Evolutionary conservation across 179 eudicot species (phyloP), one percentile per base, ranked within the genome.

Genomic region (Nepenthes alata): DNA sequence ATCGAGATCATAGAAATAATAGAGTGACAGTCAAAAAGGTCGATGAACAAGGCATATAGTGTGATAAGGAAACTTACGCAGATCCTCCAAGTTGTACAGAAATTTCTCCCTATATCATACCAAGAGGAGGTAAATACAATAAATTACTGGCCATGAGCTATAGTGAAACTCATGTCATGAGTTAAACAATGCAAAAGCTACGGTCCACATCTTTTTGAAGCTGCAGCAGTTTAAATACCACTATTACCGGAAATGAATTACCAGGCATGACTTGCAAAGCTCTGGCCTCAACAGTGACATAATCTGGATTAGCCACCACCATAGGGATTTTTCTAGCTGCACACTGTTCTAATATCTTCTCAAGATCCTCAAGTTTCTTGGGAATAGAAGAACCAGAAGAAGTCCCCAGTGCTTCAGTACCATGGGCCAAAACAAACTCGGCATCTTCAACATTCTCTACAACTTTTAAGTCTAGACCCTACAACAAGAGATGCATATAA

Each of bases 251-350:
- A 63, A 69, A 37, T 5, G 55, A 50, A 60, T 51, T 74, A 90
- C 97, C 97, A 58, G 97, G 97, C 97, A 91, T 91, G 62, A 91
- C 85, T 53, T 83, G 80, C 4, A 91, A 68, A 72, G 80, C 83
- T 81, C 95, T 76, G 57, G 89, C 97, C 78, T 88, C 97, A 53
- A 91, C 97, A 47, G 97, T 91, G 48, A 91, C 97, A 74, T 66
- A 91, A 70, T 91, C 97, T n/a, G 96, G 97, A 84, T 91, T 91
- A 53, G 97, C 97, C 36, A 91, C 96, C 41, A 88, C 91, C 97
- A 91, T 88, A 15, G 97, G 97, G 57, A 91, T 86, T 62, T 72
- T 75, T 72, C 82, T 85, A 45, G 71, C 72, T 53, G 80, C 90
- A 78, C 88, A 82, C 65, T 78, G 74, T 65, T 78, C 87, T 70